Evolutionary conservation across 1,139 yeast genomes (phyloP).

Genomic region (Lodderomyces jiufengensis): DNA sequence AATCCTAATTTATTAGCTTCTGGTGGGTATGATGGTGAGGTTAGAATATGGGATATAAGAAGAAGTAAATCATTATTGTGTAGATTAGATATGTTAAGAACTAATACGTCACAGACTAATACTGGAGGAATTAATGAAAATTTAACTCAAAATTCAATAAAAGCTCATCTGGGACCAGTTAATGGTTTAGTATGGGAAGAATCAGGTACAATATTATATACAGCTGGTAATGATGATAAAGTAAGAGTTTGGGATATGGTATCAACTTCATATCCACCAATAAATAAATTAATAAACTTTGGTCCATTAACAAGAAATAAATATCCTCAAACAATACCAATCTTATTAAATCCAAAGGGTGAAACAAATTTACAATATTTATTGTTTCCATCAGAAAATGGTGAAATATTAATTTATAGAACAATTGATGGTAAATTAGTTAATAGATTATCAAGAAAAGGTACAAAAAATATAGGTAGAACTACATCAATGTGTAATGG

Average conservation of each 20-base stretch:
- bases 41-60: slow-evolving; percentile 72
- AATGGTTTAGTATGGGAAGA: slow-evolving; percentile 74
- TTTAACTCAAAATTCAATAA: slow-evolving; percentile 32
- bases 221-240: slow-evolving; percentile 76
- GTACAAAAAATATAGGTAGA: slow-evolving; percentile 33
- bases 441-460: slow-evolving; percentile 42
- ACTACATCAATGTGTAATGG: slow-evolving; percentile 51
- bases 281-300: slow-evolving; percentile 66
- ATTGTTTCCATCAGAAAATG: slow-evolving; percentile 74
- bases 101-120: slow-evolving; percentile 21
- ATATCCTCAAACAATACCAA: slow-evolving; percentile 46
- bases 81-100: slow-evolving; percentile 50
- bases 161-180: slow-evolving; percentile 73
- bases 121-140: slow-evolving; percentile 16
- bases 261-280: slow-evolving; percentile 41
- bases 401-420: slow-evolving; percentile 67
- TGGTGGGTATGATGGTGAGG: slow-evolving; percentile 75
- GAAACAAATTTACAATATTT: slow-evolving; percentile 56
- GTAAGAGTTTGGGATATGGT: slow-evolving; percentile 71
- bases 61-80: slow-evolving; percentile 63
- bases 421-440: slow-evolving; percentile 62
- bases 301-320: slow-evolving; percentile 77
- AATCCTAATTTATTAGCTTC: slow-evolving; percentile 58
- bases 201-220: slow-evolving; percentile 53
- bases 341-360: slow-evolving; percentile 38